phyloP scores from a whole-genome alignment of 257 asterid genomes.

The Misopates orontium region DNA sequence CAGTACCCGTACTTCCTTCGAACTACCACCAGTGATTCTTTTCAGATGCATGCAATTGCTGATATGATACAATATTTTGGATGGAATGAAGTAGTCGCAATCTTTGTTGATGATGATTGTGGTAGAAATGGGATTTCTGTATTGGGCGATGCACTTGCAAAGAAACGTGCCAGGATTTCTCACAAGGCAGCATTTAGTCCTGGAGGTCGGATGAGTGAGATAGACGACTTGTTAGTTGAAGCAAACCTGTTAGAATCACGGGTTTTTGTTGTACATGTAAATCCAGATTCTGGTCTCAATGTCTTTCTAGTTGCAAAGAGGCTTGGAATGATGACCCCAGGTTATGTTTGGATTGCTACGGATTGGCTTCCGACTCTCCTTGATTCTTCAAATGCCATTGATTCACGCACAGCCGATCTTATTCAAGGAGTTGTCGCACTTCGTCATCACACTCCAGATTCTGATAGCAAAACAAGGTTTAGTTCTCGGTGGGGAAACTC shows the following conservation, averaged over 20 bases:
- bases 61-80: slow-evolving; percentile 51
- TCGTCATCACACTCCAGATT: slow-evolving; percentile 60
- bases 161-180: slow-evolving; percentile 59
- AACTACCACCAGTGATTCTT: slow-evolving; percentile 43
- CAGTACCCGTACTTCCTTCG: slow-evolving; percentile 69
- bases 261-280: slow-evolving; percentile 64
- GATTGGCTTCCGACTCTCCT: slow-evolving; percentile 69
- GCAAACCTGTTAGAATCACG: slow-evolving; percentile 65
- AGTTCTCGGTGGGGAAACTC: slow-evolving; percentile 45
- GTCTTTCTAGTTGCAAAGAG: slow-evolving; percentile 52
- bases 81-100: slow-evolving; percentile 68
- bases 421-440: slow-evolving; percentile 68
- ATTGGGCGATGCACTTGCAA: slow-evolving; percentile 59
- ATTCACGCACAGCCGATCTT: slow-evolving; percentile 45
- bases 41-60: slow-evolving; percentile 73
- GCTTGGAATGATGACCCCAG: slow-evolving; percentile 57
- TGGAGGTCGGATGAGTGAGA: slow-evolving; percentile 45
- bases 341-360: slow-evolving; percentile 76
- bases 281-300: slow-evolving; percentile 67
- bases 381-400: slow-evolving; percentile 47
- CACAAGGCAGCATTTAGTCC: slow-evolving; percentile 64
- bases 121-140: slow-evolving; percentile 71
- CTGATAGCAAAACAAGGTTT: slow-evolving; percentile 47
- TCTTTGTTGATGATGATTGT: slow-evolving; percentile 67
- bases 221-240: slow-evolving; percentile 42